Base-by-base conservation (phyloP, 345 rosid genomes). In the Brassica juncea region DNA sequence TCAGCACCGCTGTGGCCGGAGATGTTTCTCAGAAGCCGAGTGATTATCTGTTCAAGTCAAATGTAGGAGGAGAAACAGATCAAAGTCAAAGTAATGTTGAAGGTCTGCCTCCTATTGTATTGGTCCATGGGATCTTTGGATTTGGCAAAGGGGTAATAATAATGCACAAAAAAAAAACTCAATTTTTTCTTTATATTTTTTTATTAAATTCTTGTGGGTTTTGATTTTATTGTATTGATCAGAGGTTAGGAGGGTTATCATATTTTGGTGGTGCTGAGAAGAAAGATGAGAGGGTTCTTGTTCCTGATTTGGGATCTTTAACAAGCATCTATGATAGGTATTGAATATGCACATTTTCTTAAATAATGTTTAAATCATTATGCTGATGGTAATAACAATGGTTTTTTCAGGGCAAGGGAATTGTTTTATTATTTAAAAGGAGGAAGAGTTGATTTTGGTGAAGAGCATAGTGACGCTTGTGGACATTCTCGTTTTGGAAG, bases 181-280 rank as follows among this genome's bases (percentile, higher is more conserved):
- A 8, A 35, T 21, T 4, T 34, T 35, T 37, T 39, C 6, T 1
- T 34, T 68, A 16, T 63, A 72, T 37, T 0, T 8, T 11, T 52
- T 63, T 8, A 37, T 10, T 6, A 15, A 47, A 60, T 73, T 66
- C 59, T 49, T n/a, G 57, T 59, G 35, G 57, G 49, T 69, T 75
- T 81, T 59, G 37, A 35, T 57, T 7, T 61, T 62, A 2, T 54
- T 54, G 59, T 15, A 15, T 44, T 4, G 21, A 58, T 47, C 79
- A 96, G 99, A 87, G 82, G 81, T 77, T 96, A 80, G 98, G 98
- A 61, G 97, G 95, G 52, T 85, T 92, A 62, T 93, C 99, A 6
- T 96, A 93, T 76, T 96, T 96, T 84, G 97, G 91, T 4, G 99
- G 98, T 67, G 99, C 98, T 12, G 99, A 96, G 89, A 92, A 93